These are phyloP conservation scores for Talaromyces liani DNA, from an alignment of 495 filamentous ascomycete genomes.

Conservation along the genomic window DNA sequence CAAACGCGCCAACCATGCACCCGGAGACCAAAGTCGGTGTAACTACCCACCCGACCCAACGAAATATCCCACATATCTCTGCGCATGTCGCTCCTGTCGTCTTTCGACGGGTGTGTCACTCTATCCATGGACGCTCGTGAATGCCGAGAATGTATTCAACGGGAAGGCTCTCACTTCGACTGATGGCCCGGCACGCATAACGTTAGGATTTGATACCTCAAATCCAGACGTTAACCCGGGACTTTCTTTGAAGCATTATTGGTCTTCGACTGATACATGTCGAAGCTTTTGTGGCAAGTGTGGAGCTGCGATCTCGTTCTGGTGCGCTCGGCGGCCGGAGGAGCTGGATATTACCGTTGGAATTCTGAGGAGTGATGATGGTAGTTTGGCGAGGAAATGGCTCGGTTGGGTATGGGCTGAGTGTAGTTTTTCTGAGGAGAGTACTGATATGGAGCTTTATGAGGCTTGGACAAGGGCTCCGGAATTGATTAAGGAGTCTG, in stretches of 20 bases:
- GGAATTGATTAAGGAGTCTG: background rate
- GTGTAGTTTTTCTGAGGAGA: background rate
- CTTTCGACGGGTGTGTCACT: background rate
- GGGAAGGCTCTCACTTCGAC: background rate
- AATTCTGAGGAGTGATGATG: slow-evolving; percentile 1
- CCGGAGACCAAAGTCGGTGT: background rate
- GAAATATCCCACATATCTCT: slow-evolving; percentile 1
- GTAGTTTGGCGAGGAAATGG: slow-evolving; percentile 2
- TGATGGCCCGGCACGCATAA: background rate
- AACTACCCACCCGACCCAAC: background rate
- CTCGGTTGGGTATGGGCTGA: background rate
- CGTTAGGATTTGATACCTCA: background rate
- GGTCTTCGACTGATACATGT: background rate
- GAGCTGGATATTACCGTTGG: background rate
- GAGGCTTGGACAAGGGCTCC: background rate
- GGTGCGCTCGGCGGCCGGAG: background rate
- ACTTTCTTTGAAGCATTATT: background rate
- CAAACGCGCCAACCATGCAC: background rate
- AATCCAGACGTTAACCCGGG: background rate
- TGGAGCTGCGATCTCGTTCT: background rate
- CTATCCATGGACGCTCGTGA: slow-evolving; percentile 3
- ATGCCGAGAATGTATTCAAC: background rate
- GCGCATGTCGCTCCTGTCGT: slow-evolving; percentile 4
- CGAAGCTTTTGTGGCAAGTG: background rate
- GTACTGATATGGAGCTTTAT: background rate